Evolutionary conservation across 1,284 basidiomycete species (phyloP).

Genomic region (Ganoderma boninense): DNA sequence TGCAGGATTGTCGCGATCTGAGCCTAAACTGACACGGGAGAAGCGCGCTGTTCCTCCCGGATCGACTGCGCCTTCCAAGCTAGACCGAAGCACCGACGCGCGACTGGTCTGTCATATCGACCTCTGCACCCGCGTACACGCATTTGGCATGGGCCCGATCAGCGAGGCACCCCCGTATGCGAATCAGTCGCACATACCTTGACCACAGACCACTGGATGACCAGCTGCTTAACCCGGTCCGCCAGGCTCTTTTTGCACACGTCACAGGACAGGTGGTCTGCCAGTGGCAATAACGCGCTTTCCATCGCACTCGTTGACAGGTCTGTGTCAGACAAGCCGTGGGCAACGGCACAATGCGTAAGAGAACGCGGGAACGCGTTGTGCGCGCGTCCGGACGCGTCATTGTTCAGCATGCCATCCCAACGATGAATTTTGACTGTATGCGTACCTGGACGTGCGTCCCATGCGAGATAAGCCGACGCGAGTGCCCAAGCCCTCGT

Average conservation of each 20-base stretch:
- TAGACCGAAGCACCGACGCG: neutral
- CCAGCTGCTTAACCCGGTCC: slow-evolving; percentile 71
- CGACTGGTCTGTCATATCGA: slow-evolving; percentile 14
- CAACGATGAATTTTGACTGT: neutral
- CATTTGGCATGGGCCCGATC: neutral
- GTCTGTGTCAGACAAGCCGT: slow-evolving; percentile 33
- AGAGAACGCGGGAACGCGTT: neutral
- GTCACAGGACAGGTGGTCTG: slow-evolving; percentile 47
- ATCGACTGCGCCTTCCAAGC: neutral
- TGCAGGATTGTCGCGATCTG: neutral
- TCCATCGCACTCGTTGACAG: slow-evolving; percentile 46
- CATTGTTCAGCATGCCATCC: slow-evolving; percentile 6
- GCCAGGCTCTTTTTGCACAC: slow-evolving; percentile 66
- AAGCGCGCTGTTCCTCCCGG: neutral
- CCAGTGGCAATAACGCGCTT: slow-evolving; percentile 45
- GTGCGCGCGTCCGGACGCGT: neutral
- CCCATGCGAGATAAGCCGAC: slow-evolving; percentile 50
- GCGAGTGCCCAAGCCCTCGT: slow-evolving; percentile 51
- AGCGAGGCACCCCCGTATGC: neutral
- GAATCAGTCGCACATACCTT: slow-evolving; percentile 54
- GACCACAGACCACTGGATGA: slow-evolving; percentile 80
- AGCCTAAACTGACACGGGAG: neutral
- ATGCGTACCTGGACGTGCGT: slow-evolving; percentile 46
- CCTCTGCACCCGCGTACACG: slow-evolving; percentile 9
- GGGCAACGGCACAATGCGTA: neutral